These are phyloP conservation scores for Xylariaceae sp. DNA, from an alignment of 2,329 filamentous ascomycete species.

Conservation along the genomic window DNA sequence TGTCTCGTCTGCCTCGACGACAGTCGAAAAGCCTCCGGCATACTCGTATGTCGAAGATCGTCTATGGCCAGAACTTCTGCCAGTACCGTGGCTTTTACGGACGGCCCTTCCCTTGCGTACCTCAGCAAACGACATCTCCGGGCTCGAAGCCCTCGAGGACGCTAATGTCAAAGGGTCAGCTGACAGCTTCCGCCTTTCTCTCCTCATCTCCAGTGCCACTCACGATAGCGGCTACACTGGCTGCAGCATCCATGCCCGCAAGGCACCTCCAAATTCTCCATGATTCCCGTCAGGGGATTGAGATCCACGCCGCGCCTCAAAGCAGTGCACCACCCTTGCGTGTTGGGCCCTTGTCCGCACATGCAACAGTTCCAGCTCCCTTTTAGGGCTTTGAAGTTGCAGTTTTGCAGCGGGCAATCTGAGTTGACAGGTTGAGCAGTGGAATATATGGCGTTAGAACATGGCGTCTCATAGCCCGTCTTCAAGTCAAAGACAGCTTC, in stretches of 20 bases:
- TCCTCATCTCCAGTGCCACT: slow-evolving; percentile 22
- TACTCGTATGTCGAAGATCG: slow-evolving; percentile 25
- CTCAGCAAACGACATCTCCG: slow-evolving; percentile 36
- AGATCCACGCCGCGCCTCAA: slow-evolving; percentile 26
- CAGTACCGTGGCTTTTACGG: slow-evolving; percentile 35
- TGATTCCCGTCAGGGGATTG: slow-evolving; percentile 25
- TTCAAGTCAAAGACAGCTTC: slow-evolving; percentile 43
- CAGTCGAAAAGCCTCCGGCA: slow-evolving; percentile 20
- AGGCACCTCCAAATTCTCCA: slow-evolving; percentile 36
- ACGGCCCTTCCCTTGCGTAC: slow-evolving; percentile 35
- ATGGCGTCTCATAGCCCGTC: slow-evolving; percentile 47
- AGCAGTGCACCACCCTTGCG: slow-evolving; percentile 48
- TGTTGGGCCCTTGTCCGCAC: slow-evolving; percentile 48
- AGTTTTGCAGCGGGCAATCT: slow-evolving; percentile 47
- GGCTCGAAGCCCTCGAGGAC: slow-evolving; percentile 31
- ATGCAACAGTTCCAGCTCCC: slow-evolving; percentile 51
- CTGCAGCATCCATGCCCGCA: slow-evolving; percentile 52
- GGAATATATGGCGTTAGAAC: slow-evolving; percentile 44
- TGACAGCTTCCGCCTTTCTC: background rate
- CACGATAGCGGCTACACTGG: slow-evolving; percentile 42
- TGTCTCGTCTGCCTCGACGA: slow-evolving; percentile 24
- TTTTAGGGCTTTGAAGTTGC: slow-evolving; percentile 45
- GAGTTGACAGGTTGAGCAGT: slow-evolving; percentile 39
- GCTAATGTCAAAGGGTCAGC: slow-evolving; percentile 27
- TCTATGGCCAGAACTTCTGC: slow-evolving; percentile 22